A percentile compares a stretch with the other conserved stretches of the same genome.
Conservation (phyloP, 1,284 basidiomycete species). For the Apiotrichum sp. region DNA sequence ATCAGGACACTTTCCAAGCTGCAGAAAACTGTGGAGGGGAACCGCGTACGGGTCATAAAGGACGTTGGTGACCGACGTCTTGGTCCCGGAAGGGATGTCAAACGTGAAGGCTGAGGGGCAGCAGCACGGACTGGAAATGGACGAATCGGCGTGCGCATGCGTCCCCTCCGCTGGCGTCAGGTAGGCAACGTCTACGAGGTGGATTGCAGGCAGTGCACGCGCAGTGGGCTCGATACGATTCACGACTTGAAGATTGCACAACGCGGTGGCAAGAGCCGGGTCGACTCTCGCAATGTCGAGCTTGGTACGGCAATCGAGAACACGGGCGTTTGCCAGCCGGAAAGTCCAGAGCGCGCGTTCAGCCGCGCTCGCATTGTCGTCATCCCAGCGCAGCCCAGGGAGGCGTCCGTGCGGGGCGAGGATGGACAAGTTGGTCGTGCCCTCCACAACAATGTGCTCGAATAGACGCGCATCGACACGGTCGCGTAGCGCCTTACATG, state of each 20-base stretch:
- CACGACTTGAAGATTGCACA: background rate
- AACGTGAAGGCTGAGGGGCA: constrained; percentile 2
- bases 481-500: background rate
- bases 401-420: background rate
- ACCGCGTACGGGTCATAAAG: background rate
- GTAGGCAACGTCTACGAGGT: constrained; percentile 3
- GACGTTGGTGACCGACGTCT: background rate
- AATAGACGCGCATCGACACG: constrained; percentile 1
- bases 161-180: background rate
- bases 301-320: constrained; percentile 7
- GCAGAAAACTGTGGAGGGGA: constrained; percentile 1
- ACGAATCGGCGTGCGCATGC: background rate
- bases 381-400: constrained; percentile 5
- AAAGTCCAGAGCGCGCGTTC: background rate
- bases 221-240: constrained; percentile 2
- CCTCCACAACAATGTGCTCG: background rate
- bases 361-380: background rate
- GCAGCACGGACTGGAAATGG: background rate
- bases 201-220: background rate
- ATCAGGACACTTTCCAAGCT: constrained; percentile 1
- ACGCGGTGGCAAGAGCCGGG: background rate
- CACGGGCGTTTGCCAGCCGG: background rate
- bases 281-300: constrained; percentile 3
- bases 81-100: background rate
- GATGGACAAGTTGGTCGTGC: background rate